Base-by-base conservation (phyloP, 2,329 filamentous ascomycete species). In the Nothophaeocryptopus gaeumannii region DNA sequence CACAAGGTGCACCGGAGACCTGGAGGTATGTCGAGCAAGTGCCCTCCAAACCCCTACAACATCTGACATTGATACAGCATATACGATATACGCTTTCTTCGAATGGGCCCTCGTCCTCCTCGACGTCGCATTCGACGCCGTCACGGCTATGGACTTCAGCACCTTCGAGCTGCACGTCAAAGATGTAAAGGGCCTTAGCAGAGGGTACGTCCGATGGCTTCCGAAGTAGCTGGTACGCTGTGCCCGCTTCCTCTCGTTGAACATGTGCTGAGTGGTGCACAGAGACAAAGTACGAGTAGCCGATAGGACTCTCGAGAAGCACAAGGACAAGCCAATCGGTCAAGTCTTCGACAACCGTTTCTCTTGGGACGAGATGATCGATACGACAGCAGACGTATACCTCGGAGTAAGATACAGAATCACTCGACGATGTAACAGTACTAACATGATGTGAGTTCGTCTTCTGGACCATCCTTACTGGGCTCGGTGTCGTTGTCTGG, bases 201-300 rank as follows among this genome's bases (percentile, higher is more conserved):
- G 92, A 88, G 91, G 92, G 93, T 99, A 99, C 82, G 93, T 99
- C 76, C 83, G 85, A 76, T 86, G 86, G 86, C 90, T 96, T 81
- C 92, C 92, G 63, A 89, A 83, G 77, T 96, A 91, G 81, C 75
- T 75, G 64, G 64, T 66, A 78, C 59, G 80, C 74, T 75, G 78
- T 76, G 57, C 66, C 53, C 55, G 58, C 56, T 54, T 48, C 46
- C 50, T n/a, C 8, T 32, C 34, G 20, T 26, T 26, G 41, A 32
- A 26, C 35, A 40, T 9, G 30, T 43, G 35, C 51, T 57, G 39
- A 55, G 30, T 37, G 12, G n/a, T 29, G 13, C 12, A 37, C 50
- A 68, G 65, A 10, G 61, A 63, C 46, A 63, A 63, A 36, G 55
- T 58, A 31, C 56, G 58, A 13, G 58, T 66, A 13, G 55, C 58